Conservation (phyloP, 2,329 filamentous ascomycete genomes). For the Gnomoniopsis sp. region DNA sequence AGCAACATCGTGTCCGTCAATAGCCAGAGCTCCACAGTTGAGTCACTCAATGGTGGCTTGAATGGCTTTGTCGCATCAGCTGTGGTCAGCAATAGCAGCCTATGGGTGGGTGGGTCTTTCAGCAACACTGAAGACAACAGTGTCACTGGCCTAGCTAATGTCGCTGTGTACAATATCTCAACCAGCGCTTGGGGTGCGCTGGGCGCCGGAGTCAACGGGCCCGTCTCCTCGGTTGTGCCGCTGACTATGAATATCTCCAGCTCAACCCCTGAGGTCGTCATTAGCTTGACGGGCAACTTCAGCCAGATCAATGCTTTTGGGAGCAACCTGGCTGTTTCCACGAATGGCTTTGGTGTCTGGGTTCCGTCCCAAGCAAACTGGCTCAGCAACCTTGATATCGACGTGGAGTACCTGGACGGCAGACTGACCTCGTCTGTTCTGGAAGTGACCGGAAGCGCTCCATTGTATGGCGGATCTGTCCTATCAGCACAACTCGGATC, state of each 20-base stretch:
- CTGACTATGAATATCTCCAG: constrained; percentile 75
- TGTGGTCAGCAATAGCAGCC: constrained; percentile 58
- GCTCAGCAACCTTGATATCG: constrained; percentile 72
- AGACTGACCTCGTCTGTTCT: constrained; percentile 66
- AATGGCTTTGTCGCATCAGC: constrained; percentile 75
- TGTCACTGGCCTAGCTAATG: constrained; percentile 64
- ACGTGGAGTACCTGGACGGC: constrained; percentile 66
- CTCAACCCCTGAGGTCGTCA: constrained; percentile 64
- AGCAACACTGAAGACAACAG: constrained; percentile 64
- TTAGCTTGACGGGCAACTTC: constrained; percentile 81
- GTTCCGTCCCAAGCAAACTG: constrained; percentile 81
- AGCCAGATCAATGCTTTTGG: constrained; percentile 66
- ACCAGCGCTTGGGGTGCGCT: constrained; percentile 72
- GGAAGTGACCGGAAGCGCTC: constrained; percentile 58
- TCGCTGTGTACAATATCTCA: constrained; percentile 71
- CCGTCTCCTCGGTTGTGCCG: constrained; percentile 70
- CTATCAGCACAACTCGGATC: constrained; percentile 70
- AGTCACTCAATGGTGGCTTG: constrained; percentile 68
- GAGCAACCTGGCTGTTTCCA: constrained; percentile 56
- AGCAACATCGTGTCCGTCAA: constrained; percentile 76
- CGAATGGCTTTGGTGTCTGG: constrained; percentile 84
- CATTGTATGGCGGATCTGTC: constrained; percentile 81
- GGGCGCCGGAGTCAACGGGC: constrained; percentile 81
- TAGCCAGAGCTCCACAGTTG: constrained; percentile 56
- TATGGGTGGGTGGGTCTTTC: constrained; percentile 87